phyloP scores from a whole-genome alignment of 177 flowering plant genomes.

The Tripterygium wilfordii region DNA sequence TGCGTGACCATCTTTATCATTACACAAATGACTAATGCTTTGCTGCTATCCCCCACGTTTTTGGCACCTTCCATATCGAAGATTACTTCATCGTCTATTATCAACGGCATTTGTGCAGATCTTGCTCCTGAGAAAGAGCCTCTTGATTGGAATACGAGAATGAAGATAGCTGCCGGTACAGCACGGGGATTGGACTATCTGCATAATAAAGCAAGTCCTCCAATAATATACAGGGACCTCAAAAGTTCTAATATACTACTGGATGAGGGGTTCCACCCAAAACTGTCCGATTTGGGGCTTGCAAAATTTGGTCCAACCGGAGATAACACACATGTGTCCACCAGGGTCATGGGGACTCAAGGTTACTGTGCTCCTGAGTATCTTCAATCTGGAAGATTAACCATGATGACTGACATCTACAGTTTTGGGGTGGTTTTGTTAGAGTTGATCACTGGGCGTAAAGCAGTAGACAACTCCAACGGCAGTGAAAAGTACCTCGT shows the following conservation, averaged over 20 bases:
- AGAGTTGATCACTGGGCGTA: slow-evolving; percentile 37
- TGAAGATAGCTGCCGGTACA: slow-evolving; percentile 45
- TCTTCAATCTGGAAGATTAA: slow-evolving; percentile 26
- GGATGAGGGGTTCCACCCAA: slow-evolving; percentile 29
- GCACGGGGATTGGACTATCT: slow-evolving; percentile 46
- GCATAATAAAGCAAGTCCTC: slow-evolving; percentile 32
- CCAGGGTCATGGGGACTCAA: slow-evolving; percentile 41
- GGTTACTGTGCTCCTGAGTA: slow-evolving; percentile 54
- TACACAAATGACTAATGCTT: too few relatives aligned
- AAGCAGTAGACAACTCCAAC: slow-evolving; percentile 16
- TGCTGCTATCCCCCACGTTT: too few relatives aligned
- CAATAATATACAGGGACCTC: slow-evolving; percentile 42
- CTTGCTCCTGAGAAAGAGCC: slow-evolving; percentile 22
- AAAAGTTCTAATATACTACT: slow-evolving; percentile 38
- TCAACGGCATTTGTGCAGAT: slow-evolving; percentile 16
- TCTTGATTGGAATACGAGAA: slow-evolving; percentile 46
- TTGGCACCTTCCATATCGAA: too few relatives aligned
- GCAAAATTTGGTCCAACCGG: slow-evolving; percentile 37
- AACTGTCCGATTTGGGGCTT: slow-evolving; percentile 49
- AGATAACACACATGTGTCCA: slow-evolving; percentile 36
- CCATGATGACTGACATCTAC: slow-evolving; percentile 30
- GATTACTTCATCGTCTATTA: too few relatives aligned
- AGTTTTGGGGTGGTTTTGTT: slow-evolving; percentile 40
- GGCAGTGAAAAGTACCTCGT: slow-evolving; percentile 13
- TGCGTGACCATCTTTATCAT: too few relatives aligned